A percentile compares a stretch with the other conserved stretches of the same genome.
Conservation (phyloP, 2,329 filamentous ascomycete genomes). For the Fusarium mexicanum region DNA sequence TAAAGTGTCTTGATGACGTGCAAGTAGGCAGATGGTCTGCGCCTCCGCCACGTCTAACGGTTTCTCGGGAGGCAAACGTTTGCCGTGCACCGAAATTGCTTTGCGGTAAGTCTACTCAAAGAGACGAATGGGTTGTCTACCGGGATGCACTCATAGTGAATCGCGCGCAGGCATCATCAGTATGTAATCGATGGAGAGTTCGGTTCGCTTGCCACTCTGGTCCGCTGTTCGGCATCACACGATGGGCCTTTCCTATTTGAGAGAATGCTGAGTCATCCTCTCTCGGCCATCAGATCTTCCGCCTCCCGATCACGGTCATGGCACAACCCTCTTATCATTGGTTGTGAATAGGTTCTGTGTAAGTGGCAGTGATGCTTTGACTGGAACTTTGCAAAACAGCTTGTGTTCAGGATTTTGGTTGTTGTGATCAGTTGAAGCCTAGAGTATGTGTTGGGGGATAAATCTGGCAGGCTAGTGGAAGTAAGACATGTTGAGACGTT, state of each 20-base stretch:
- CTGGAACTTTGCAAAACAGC: background rate
- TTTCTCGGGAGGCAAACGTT: slow-evolving; percentile 1
- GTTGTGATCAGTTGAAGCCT: background rate
- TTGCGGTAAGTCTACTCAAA: slow-evolving; percentile 19
- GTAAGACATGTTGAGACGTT: background rate
- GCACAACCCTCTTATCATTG: slow-evolving; percentile 3
- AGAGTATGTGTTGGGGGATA: background rate
- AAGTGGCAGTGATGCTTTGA: background rate
- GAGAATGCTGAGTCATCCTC: slow-evolving; percentile 39
- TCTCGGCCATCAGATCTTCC: slow-evolving; percentile 38
- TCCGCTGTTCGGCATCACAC: slow-evolving; percentile 45
- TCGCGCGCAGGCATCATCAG: slow-evolving; percentile 37
- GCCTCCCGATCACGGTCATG: slow-evolving; percentile 8
- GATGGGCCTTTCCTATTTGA: slow-evolving; percentile 39
- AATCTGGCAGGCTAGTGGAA: background rate
- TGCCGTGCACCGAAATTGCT: slow-evolving; percentile 5
- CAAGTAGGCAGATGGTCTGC: slow-evolving; percentile 11
- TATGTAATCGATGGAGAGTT: slow-evolving; percentile 31
- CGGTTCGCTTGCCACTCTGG: slow-evolving; percentile 42
- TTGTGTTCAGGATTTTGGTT: background rate
- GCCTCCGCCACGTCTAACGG: slow-evolving; percentile 17
- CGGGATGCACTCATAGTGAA: slow-evolving; percentile 43
- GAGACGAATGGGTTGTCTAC: slow-evolving; percentile 33
- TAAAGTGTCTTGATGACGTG: slow-evolving; percentile 37
- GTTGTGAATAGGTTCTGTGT: background rate